Conservation (phyloP, 306 rosid species). For the Vigna hirtella region DNA sequence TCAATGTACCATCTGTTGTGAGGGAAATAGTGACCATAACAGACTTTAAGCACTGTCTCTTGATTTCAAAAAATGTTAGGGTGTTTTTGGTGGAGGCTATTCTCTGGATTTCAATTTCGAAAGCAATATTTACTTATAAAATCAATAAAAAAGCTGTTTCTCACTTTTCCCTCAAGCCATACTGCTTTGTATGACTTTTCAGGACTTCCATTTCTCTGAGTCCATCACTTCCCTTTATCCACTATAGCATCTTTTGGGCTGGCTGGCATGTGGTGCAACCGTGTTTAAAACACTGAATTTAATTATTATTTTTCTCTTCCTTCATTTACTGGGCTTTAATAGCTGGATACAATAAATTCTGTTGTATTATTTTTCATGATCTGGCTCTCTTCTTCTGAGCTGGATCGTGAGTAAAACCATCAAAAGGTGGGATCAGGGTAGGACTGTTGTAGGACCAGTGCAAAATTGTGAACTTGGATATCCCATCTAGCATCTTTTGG, state of each 20-base stretch:
- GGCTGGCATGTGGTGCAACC: not conserved
- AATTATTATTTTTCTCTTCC: not conserved
- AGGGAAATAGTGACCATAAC: not conserved
- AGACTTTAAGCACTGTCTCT: not conserved
- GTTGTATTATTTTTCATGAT: not conserved
- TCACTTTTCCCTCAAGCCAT: not conserved
- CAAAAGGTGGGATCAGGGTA: not conserved
- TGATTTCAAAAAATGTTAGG: not conserved
- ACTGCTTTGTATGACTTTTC: not conserved
- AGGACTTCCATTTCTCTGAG: not conserved
- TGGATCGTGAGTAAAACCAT: not conserved
- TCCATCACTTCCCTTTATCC: not conserved
- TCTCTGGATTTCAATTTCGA: not conserved
- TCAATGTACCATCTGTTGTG: not conserved
- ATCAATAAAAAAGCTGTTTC: not conserved
- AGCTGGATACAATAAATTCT: not conserved
- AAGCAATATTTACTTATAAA: not conserved
- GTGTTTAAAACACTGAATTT: not conserved
- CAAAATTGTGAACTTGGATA: not conserved
- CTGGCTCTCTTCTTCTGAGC: not conserved
- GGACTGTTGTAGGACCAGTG: not conserved
- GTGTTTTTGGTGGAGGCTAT: not conserved
- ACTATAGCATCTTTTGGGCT: not conserved
- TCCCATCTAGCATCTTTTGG: too few species aligned
- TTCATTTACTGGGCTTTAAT: not conserved